Evolutionary conservation across 2,329 filamentous ascomycete genomes (phyloP).

Genomic region (Fusarium compactum): DNA sequence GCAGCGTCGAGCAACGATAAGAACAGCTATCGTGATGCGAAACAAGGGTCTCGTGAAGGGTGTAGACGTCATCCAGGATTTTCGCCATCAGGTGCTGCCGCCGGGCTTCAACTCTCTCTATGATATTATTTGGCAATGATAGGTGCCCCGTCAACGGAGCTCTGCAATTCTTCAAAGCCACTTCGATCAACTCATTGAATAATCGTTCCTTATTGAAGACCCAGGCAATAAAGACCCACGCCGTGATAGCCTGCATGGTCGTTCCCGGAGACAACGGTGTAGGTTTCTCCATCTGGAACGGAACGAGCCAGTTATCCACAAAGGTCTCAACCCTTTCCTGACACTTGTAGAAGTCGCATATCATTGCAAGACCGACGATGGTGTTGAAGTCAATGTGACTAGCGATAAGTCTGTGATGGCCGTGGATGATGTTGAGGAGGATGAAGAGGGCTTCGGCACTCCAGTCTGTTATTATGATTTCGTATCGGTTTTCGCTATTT

Average conservation of each 20-base stretch:
- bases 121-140: neutral
- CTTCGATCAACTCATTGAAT: neutral
- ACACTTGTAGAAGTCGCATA: slow-evolving; percentile 47
- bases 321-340: slow-evolving; percentile 31
- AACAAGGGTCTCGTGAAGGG: neutral
- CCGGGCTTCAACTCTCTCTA: too few species aligned
- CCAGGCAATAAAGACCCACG: neutral
- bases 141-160: neutral
- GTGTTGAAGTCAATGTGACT: slow-evolving; percentile 9
- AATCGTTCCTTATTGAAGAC: neutral
- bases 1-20: neutral
- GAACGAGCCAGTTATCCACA: neutral
- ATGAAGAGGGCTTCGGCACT: slow-evolving; percentile 37
- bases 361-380: slow-evolving; percentile 39
- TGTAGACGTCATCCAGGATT: neutral
- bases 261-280: rapidly evolving
- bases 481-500: rapidly evolving
- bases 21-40: neutral
- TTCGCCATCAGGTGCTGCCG: neutral
- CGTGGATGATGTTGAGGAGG: slow-evolving; percentile 45
- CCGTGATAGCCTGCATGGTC: too few species aligned
- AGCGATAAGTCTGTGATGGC: slow-evolving; percentile 32
- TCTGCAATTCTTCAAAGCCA: neutral
- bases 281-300: neutral
- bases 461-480: slow-evolving; percentile 16